Evolutionary conservation across 352 stramenopile species (phyloP), one percentile per base, ranked within the genome.

Genomic region (Thraustochytrium sp.): DNA sequence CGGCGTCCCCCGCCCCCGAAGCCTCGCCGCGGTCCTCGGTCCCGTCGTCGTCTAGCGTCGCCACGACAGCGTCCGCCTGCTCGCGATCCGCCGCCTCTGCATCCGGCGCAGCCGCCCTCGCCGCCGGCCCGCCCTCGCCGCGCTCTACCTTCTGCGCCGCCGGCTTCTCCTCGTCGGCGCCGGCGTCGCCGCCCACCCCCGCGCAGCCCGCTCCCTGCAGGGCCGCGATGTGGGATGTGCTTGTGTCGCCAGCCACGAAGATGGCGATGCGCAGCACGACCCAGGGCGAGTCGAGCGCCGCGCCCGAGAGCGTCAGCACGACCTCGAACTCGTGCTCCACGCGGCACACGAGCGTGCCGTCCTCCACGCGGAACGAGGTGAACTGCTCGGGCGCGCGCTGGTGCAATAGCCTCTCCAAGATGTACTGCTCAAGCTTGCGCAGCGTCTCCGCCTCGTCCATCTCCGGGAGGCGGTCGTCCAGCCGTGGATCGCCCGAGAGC

Each of bases 351-450:
- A 80, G 31, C n/a, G 68, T 37, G 48, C 68, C 68, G 13, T 80
- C 23, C 11, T 55, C 31, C 16, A 80, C 37, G 2, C 40, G 31
- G 31, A 80, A 55, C 3, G 31, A 46, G 1, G 68, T 80, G 34
- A 80, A 80, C 21, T 80, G 68, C 29, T 16, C 29, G 5, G 68
- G 68, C 68, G 40, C 51, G 44, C 46, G 42, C 23, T 44, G 34
- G 48, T 48, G 68, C 68, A 80, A 26, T 4, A 80, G 68, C 44
- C 68, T 68, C 31, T 80, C 68, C 23, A 80, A 31, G 13, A 80
- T 80, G 53, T 80, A 80, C 53, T 80, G 68, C 38, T 80, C 46
- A 23, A 80, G 68, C 53, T 80, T 80, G 40, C 68, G 68, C 68
- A 80, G 29, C 26, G 68, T 80, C 42, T 80, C 68, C 21, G 68